Evolutionary conservation across 257 asterid genomes (phyloP).

Genomic region (Nicotiana knightiana): DNA sequence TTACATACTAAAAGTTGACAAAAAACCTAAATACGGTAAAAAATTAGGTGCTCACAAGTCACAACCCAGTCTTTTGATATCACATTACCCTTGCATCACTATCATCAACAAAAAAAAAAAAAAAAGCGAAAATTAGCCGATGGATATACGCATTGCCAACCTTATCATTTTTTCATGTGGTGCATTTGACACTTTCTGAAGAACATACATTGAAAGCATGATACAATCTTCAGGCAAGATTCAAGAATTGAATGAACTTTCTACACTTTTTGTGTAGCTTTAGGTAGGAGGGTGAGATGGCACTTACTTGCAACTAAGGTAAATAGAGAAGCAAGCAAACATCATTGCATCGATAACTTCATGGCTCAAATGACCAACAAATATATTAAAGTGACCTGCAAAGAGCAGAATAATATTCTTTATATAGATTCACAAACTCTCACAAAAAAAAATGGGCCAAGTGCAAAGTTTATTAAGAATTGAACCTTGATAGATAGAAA

Average conservation of each 20-base stretch:
- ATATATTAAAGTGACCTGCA: constrained; percentile 78
- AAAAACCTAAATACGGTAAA: too few relatives aligned
- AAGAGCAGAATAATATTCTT: background rate
- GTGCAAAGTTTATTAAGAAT: constrained; percentile 5
- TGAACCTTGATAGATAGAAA: background rate
- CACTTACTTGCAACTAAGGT: constrained; percentile 80
- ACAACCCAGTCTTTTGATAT: too few relatives aligned
- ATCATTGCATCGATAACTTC: constrained; percentile 95
- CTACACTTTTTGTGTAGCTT: background rate
- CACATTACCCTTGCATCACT: background rate
- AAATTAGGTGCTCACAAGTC: too few relatives aligned
- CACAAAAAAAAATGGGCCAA: background rate
- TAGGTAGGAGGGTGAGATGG: constrained; percentile 12
- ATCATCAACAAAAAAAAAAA: too few relatives aligned
- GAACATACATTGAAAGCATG: background rate
- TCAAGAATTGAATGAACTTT: background rate
- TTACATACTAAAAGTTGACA: too few relatives aligned
- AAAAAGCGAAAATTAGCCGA: background rate
- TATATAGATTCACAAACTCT: background rate
- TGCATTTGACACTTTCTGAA: background rate
- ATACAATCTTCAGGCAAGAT: background rate
- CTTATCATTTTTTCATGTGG: background rate
- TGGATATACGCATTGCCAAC: background rate
- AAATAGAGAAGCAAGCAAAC: constrained; percentile 73
- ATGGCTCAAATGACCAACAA: constrained; percentile 95